phyloP scores from a whole-genome alignment of 2,329 filamentous ascomycete species.

The Alternaria incomplexa region DNA sequence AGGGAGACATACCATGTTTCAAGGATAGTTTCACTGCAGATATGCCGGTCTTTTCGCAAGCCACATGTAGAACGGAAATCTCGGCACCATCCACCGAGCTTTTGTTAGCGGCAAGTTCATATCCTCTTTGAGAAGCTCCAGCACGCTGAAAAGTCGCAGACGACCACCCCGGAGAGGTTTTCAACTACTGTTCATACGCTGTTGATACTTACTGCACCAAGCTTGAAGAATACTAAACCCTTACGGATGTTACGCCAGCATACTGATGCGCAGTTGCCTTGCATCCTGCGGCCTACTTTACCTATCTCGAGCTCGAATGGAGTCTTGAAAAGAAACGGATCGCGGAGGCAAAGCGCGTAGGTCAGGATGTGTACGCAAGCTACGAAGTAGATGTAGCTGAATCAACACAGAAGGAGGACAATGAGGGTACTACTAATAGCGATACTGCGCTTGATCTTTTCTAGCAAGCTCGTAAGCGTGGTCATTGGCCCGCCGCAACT shows the following conservation, averaged over 20 bases:
- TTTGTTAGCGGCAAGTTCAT: neutral
- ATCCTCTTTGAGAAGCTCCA: neutral
- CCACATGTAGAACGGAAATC: neutral
- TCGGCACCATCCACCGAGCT: neutral
- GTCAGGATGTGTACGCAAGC: neutral
- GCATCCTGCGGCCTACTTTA: neutral
- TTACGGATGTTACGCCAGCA: neutral
- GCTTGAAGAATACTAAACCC: conserved; percentile 4
- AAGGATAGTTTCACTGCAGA: neutral
- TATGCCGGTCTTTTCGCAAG: neutral
- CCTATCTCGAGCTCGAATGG: neutral
- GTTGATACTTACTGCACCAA: neutral
- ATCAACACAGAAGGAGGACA: neutral
- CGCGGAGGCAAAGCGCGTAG: neutral
- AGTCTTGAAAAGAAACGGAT: neutral
- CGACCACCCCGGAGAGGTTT: neutral
- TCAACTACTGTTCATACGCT: neutral
- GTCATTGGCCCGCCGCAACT: too few species aligned
- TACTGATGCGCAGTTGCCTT: neutral
- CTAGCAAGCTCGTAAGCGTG: too few species aligned
- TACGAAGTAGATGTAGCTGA: neutral
- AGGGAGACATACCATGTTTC: neutral
- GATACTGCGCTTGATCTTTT: neutral
- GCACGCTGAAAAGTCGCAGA: neutral
- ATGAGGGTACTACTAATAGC: neutral